Evolutionary conservation across 177 flowering plant genomes (phyloP).

Genomic region (Vitis hybrid): DNA sequence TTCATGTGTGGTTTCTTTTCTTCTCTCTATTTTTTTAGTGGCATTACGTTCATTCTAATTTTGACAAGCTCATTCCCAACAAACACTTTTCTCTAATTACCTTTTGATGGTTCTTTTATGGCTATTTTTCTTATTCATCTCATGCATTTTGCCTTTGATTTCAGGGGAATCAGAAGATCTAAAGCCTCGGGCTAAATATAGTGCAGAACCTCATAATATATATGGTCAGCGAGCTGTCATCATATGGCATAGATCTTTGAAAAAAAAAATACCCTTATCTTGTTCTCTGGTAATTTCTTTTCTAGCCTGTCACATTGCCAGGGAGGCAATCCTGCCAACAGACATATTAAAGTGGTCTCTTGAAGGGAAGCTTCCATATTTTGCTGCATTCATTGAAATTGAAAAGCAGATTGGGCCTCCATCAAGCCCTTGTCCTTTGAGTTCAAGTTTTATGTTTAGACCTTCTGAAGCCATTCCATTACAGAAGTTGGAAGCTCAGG

Average conservation of each 20-base stretch:
- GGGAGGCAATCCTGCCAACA: constrained; percentile 75
- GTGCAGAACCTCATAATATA: constrained; percentile 53
- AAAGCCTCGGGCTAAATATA: constrained; percentile 18
- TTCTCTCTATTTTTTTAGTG: no score
- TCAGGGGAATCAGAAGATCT: constrained; percentile 36
- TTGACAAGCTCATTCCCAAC: no score
- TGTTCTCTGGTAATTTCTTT: constrained; percentile 60
- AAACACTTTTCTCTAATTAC: neutral
- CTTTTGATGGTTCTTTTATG: neutral
- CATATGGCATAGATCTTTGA: constrained; percentile 65
- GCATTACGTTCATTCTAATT: no score
- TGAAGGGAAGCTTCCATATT: constrained; percentile 86
- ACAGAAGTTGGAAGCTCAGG: constrained; percentile 61
- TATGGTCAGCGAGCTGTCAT: constrained; percentile 53
- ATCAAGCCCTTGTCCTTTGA: constrained; percentile 54
- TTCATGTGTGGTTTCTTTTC: no score
- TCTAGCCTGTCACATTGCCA: constrained; percentile 74
- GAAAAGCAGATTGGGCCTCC: constrained; percentile 47
- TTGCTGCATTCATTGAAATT: constrained; percentile 63
- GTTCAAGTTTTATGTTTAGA: constrained; percentile 66
- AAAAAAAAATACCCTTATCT: constrained; percentile 53
- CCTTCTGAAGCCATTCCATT: constrained; percentile 45
- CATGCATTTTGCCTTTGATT: constrained; percentile 6
- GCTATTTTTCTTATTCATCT: neutral
- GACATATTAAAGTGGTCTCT: constrained; percentile 71